phyloP scores from a whole-genome alignment of 2,329 filamentous ascomycete genomes.

The Coniosporium tulheliwenetii region DNA sequence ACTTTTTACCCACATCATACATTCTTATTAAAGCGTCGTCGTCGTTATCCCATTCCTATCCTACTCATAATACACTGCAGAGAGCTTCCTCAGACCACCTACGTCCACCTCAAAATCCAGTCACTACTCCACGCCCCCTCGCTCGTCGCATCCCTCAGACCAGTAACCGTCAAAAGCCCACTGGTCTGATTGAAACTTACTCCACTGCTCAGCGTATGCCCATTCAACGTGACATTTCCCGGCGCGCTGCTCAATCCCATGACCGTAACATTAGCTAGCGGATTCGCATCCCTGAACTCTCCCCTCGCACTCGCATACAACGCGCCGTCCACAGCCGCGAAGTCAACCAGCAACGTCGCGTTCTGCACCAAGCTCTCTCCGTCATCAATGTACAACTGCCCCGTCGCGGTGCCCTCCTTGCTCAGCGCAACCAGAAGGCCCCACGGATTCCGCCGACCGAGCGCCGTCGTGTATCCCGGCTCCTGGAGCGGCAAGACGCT shows the following conservation, averaged over 20 bases:
- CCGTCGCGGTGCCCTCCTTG: constrained; percentile 37
- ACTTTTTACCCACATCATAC: too few relatives aligned
- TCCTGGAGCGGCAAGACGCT: constrained; percentile 52
- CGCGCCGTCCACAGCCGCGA: constrained; percentile 26
- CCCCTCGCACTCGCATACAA: constrained; percentile 36
- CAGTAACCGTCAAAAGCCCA: constrained; percentile 34
- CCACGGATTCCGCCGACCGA: constrained; percentile 49
- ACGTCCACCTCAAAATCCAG: constrained; percentile 41
- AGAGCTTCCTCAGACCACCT: not conserved
- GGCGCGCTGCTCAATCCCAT: constrained; percentile 34
- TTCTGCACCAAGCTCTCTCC: constrained; percentile 49
- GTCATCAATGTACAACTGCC: constrained; percentile 58
- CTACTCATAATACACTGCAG: too few relatives aligned
- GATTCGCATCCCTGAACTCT: constrained; percentile 38
- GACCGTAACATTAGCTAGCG: constrained; percentile 46
- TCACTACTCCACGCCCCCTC: constrained; percentile 39
- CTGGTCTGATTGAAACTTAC: constrained; percentile 35
- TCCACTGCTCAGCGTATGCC: constrained; percentile 21
- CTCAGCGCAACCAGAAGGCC: constrained; percentile 48
- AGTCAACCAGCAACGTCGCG: constrained; percentile 38
- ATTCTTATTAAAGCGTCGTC: too few relatives aligned
- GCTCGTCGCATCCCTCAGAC: constrained; percentile 31
- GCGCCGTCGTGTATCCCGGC: constrained; percentile 49
- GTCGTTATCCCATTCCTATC: too few relatives aligned
- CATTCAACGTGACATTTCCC: constrained; percentile 38